Conservation (phyloP, 176 grass and related monocot species). For the Thinopyrum elongatum region DNA sequence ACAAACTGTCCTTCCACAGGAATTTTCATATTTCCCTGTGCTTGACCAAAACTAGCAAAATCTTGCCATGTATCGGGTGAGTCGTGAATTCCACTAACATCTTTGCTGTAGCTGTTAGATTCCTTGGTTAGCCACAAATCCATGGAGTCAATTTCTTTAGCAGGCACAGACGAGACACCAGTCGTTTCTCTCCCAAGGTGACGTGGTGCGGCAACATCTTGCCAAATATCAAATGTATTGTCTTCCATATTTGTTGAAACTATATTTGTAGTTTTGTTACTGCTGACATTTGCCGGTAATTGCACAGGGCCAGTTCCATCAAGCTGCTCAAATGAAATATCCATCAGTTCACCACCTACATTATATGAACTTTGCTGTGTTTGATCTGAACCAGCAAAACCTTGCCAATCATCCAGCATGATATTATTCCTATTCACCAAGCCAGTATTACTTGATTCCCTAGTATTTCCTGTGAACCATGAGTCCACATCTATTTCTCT, state of each 20-base stretch:
- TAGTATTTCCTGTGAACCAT: slow-evolving; percentile 46
- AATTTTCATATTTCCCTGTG: slow-evolving; percentile 11
- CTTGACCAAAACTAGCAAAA: slow-evolving; percentile 55
- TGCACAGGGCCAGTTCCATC: slow-evolving; percentile 24
- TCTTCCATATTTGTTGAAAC: slow-evolving; percentile 28
- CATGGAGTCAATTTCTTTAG: slow-evolving; percentile 42
- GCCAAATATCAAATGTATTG: slow-evolving; percentile 61
- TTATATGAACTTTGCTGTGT: slow-evolving; percentile 33
- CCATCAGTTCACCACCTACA: slow-evolving; percentile 18
- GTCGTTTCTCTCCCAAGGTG: slow-evolving; percentile 21
- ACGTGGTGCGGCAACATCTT: slow-evolving; percentile 46
- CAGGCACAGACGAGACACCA: slow-evolving; percentile 27
- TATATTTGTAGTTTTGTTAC: slow-evolving; percentile 23
- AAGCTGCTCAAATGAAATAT: slow-evolving; percentile 31
- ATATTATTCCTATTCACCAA: slow-evolving; percentile 21
- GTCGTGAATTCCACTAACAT: slow-evolving; percentile 23
- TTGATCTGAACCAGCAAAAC: slow-evolving; percentile 47
- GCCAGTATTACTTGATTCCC: slow-evolving; percentile 19
- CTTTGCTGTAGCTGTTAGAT: slow-evolving; percentile 22
- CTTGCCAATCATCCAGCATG: slow-evolving; percentile 52
- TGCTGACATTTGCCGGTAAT: slow-evolving; percentile 23
- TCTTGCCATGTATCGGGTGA: slow-evolving; percentile 55
- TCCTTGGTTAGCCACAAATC: slow-evolving; percentile 47
- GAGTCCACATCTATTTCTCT: slow-evolving; percentile 38
- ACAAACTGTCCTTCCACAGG: slow-evolving; percentile 13